Evolutionary conservation across 1,139 yeast species (phyloP).

Genomic region (Blastobotrys apis): DNA sequence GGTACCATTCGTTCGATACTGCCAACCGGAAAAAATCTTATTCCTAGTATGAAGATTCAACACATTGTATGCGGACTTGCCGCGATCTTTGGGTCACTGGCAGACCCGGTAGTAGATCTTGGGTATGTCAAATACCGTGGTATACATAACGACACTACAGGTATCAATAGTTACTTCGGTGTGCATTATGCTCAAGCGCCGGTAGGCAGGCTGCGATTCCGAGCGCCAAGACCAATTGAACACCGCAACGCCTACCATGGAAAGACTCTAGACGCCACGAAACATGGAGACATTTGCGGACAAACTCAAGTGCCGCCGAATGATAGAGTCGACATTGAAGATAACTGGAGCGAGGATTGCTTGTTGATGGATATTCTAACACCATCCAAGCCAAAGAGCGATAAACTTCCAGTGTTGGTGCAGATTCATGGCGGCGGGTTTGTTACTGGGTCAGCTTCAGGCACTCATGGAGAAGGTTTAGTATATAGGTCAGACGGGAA

Average conservation of each 20-base stretch:
- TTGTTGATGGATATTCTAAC: constrained; percentile 21
- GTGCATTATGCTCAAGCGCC: constrained; percentile 30
- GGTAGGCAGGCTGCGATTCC: constrained; percentile 23
- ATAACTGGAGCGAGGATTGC: constrained; percentile 24
- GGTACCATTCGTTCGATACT: too few relatives aligned
- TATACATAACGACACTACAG: not conserved
- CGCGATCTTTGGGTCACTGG: not conserved
- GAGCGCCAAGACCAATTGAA: constrained; percentile 15
- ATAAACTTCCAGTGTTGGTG: constrained; percentile 33
- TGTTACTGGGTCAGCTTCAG: constrained; percentile 12
- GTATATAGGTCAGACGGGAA: constrained; percentile 16
- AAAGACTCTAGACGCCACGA: constrained; percentile 13
- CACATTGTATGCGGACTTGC: too few relatives aligned
- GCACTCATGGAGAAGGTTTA: constrained; percentile 23
- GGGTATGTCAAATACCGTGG: constrained; percentile 1
- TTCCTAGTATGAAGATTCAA: too few relatives aligned
- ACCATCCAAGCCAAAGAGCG: constrained; percentile 13
- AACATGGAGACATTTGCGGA: constrained; percentile 11
- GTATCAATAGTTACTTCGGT: constrained; percentile 13
- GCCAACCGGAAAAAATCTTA: too few relatives aligned
- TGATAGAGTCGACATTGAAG: not conserved
- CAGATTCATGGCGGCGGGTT: constrained; percentile 41
- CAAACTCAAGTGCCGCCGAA: constrained; percentile 1
- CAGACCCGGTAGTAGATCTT: not conserved
- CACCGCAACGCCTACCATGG: not conserved